Evolutionary conservation across 73 alveolate genomes (phyloP), one percentile per base, ranked within the genome.

Genomic region (Paramecium sexaurelia): DNA sequence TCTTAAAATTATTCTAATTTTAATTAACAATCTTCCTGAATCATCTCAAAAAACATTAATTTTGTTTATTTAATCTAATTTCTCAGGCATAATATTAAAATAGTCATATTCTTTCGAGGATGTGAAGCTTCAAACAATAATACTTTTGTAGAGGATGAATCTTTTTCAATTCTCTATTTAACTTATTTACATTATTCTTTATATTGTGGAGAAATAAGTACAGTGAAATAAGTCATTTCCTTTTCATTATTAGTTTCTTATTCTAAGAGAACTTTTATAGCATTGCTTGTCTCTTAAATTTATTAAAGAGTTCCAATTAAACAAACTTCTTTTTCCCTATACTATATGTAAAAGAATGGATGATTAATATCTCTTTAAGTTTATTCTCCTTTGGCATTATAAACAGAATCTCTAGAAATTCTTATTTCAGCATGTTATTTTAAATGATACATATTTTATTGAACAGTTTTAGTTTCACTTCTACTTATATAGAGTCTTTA

Each of bases 41-140:
- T 43, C 69, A 68, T 56, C 20, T 88, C 75, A 37, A 29, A 61
- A 22, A 88, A 43, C 66, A 68, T 45, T 47, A 69, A 41, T 71
- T 69, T 88, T 1, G 90, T 55, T 68, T 66, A 56, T 26, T 55
- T 9, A 36, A 75, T 68, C 15, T 88, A 35, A 55, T 17, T 57
- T 29, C 83, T 26, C 17, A 88, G 41, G 1, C 94, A 75, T 10
- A 75, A 69, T n/a, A 82, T 47, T 11, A 82, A 68, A n/a, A 88
- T 75, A 11, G 94, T 88, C 67, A 88, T 88, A 88, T 88, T 88
- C 61, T 88, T 88, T 24, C 94, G 20, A 37, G 94, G 94, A 56
- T 88, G 94, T 19, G 91, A 56, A 20, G 94, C 88, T 41, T 88
- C 94, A 41, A 88, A 88, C 15, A 88, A 69, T 6, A 68, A 24